phyloP scores from a whole-genome alignment of 495 filamentous ascomycete species.

The Trypethelium eluteriae region DNA sequence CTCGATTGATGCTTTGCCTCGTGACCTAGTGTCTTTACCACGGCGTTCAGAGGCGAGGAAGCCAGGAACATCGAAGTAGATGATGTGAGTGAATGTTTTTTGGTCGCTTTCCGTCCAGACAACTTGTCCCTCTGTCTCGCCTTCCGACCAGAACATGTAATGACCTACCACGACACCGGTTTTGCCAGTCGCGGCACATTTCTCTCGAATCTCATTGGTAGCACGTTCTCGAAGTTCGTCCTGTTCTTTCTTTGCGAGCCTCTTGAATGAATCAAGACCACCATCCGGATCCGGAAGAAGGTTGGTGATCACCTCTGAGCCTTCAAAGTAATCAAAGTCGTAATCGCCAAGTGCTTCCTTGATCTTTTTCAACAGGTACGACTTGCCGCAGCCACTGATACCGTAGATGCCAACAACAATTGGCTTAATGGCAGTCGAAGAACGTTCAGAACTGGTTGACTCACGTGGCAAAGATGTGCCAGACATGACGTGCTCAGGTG shows the following conservation, averaged over 20 bases:
- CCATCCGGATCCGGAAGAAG: conserved; percentile 38
- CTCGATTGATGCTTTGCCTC: conserved; percentile 31
- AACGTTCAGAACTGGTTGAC: background rate
- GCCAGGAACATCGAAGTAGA: conserved; percentile 48
- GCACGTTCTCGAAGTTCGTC: conserved; percentile 39
- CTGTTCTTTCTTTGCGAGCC: conserved; percentile 39
- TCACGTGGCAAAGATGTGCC: background rate
- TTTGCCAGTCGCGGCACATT: conserved; percentile 36
- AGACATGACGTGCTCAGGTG: conserved; percentile 4
- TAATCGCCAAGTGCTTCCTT: conserved; percentile 34
- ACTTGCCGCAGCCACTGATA: conserved; percentile 55
- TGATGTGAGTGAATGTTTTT: conserved; percentile 50
- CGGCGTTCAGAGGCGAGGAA: conserved; percentile 36
- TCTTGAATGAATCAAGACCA: conserved; percentile 47
- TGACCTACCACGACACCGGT: conserved; percentile 52
- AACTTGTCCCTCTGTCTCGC: conserved; percentile 26
- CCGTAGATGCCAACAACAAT: conserved; percentile 54
- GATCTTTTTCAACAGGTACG: conserved; percentile 43
- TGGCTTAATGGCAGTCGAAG: conserved; percentile 27
- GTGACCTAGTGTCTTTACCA: conserved; percentile 37
- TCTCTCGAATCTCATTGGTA: conserved; percentile 41
- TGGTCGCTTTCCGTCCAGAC: conserved; percentile 46
- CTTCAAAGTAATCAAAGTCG: conserved; percentile 47
- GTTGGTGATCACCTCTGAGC: conserved; percentile 44
- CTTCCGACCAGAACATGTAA: conserved; percentile 52